phyloP scores from a whole-genome alignment of 148 eudicot species.

The Cornus controversa region DNA sequence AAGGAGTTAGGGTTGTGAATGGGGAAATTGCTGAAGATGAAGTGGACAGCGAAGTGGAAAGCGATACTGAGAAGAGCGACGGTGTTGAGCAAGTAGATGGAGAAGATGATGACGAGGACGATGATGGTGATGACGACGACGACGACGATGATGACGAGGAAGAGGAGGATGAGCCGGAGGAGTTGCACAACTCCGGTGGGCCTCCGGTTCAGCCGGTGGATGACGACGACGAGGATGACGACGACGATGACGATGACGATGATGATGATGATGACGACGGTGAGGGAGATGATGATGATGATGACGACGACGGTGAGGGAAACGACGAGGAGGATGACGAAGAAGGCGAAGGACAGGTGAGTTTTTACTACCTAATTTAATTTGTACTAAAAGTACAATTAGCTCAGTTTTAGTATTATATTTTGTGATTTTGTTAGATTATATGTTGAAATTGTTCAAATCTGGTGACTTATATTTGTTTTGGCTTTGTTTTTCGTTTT shows the following conservation, averaged over 20 bases:
- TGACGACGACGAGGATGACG: constrained; percentile 49
- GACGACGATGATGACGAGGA: constrained; percentile 39
- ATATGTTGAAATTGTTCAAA: constrained; percentile 17
- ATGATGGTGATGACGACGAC: constrained; percentile 32
- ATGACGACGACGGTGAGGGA: constrained; percentile 34
- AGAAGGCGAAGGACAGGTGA: constrained; percentile 36
- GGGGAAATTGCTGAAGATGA: background rate
- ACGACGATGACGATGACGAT: constrained; percentile 49
- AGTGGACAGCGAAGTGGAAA: background rate
- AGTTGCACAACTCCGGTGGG: constrained; percentile 37
- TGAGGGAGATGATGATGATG: constrained; percentile 53
- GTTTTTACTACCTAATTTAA: background rate
- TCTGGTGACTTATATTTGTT: constrained; percentile 15
- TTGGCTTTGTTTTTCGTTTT: background rate
- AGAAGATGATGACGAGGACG: constrained; percentile 29
- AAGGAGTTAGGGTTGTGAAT: constrained; percentile 24
- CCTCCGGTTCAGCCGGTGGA: constrained; percentile 33
- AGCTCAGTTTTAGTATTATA: background rate
- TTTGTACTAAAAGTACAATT: background rate
- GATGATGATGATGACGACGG: constrained; percentile 50
- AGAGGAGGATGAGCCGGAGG: constrained; percentile 44
- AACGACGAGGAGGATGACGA: constrained; percentile 41
- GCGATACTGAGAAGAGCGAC: constrained; percentile 18
- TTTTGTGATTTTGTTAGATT: background rate
- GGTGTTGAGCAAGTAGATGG: constrained; percentile 31